A percentile compares a stretch with the other conserved stretches of the same genome.
phyloP scores from a whole-genome alignment of 129 eudicot genomes.

The Solidago caesia region DNA sequence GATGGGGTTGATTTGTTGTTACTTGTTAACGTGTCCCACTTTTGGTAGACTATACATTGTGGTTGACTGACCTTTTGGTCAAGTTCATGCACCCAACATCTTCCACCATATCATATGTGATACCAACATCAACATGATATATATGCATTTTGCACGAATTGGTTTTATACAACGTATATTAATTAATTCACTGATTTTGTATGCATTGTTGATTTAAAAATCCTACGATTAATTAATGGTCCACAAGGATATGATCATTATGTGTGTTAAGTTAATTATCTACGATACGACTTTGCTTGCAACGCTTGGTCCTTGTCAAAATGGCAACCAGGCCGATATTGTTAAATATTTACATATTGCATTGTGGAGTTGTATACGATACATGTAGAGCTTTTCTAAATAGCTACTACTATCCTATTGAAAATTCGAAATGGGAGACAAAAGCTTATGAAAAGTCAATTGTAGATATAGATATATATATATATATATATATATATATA shows the following conservation, averaged over 20 bases:
- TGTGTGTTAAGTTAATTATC: too few relatives aligned
- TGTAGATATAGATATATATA: background rate
- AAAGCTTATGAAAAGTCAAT: slow-evolving; percentile 24
- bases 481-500: too few relatives aligned
- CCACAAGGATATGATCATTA: too few relatives aligned
- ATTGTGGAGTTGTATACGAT: slow-evolving; percentile 11
- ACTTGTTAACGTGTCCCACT: slow-evolving; percentile 27
- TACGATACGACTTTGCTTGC: background rate
- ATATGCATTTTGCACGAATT: too few relatives aligned
- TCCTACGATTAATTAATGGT: too few relatives aligned
- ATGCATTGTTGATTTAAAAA: background rate
- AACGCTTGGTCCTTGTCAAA: background rate
- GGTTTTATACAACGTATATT: too few relatives aligned
- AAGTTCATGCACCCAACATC: slow-evolving; percentile 30
- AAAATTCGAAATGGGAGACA: slow-evolving; percentile 22
- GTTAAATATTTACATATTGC: background rate
- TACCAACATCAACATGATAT: too few relatives aligned
- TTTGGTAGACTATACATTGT: slow-evolving; percentile 26
- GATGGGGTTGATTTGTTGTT: slow-evolving; percentile 15
- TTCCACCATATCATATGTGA: too few relatives aligned
- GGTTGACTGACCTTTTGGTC: slow-evolving; percentile 17
- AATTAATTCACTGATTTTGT: background rate
- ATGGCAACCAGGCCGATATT: background rate
- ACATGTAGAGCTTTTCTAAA: slow-evolving; percentile 24
- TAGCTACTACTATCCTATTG: background rate